Evolutionary conservation across 768 basidiomycete species (phyloP).

Genomic region (Rickenella mellea): DNA sequence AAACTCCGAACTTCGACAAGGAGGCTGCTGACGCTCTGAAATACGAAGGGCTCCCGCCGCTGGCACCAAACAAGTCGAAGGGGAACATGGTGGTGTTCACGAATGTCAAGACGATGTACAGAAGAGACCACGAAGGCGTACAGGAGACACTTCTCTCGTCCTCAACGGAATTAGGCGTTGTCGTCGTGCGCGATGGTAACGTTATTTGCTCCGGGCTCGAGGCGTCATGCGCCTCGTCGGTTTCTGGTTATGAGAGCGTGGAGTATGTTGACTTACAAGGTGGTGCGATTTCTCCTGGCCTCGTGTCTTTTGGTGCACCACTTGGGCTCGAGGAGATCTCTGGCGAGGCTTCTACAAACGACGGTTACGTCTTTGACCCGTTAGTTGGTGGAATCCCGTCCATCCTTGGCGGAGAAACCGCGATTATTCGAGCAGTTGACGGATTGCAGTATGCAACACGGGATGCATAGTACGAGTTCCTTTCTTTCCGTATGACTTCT

Average conservation of each 20-base stretch:
- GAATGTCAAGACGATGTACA: constrained; percentile 48
- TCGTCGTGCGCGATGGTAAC: constrained; percentile 42
- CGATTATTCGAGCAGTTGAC: constrained; percentile 55
- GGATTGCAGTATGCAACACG: constrained; percentile 62
- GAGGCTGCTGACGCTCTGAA: constrained; percentile 44
- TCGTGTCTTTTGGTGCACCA: constrained; percentile 30
- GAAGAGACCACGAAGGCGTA: constrained; percentile 22
- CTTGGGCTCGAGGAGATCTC: constrained; percentile 66
- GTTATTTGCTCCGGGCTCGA: constrained; percentile 38
- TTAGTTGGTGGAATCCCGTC: constrained; percentile 22
- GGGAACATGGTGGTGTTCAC: constrained; percentile 44
- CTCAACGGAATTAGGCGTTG: constrained; percentile 24
- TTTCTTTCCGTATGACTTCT: constrained; percentile 1
- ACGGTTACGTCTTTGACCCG: constrained; percentile 42
- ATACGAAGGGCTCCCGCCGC: constrained; percentile 58
- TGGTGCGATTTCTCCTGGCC: constrained; percentile 49
- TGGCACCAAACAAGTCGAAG: constrained; percentile 30
- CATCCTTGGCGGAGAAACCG: constrained; percentile 24
- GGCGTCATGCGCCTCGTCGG: constrained; percentile 15
- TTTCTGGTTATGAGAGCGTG: constrained; percentile 14
- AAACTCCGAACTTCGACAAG: constrained; percentile 49
- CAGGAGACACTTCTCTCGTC: constrained; percentile 12
- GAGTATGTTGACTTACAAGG: constrained; percentile 51
- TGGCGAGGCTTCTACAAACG: constrained; percentile 49
- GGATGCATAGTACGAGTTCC: constrained; percentile 39